These are phyloP conservation scores for Obelidium mucronatum DNA, from an alignment of 192 early-diverging fungal species.

Conservation along the genomic window DNA sequence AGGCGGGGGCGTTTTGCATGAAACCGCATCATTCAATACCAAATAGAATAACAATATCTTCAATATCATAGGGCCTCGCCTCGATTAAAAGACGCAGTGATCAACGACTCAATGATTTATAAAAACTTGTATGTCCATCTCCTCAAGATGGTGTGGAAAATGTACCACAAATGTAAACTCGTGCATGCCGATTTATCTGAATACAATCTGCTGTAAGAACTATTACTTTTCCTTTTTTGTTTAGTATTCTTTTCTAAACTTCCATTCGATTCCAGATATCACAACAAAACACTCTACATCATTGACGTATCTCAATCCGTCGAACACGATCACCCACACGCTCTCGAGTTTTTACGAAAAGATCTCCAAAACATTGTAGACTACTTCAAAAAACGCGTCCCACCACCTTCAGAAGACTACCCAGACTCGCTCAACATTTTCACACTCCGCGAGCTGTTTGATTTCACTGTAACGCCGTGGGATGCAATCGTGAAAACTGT, in stretches of 20 bases:
- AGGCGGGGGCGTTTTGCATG: too few relatives aligned
- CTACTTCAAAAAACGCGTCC: constrained; percentile 84
- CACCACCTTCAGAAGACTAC: constrained; percentile 38
- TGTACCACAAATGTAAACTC: constrained; percentile 92
- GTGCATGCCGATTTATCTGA: constrained; percentile 98
- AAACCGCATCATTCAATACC: neutral
- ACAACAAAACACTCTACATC: constrained; percentile 81
- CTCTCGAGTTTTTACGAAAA: constrained; percentile 94
- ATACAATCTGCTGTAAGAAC: constrained; percentile 89
- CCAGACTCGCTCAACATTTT: constrained; percentile 41
- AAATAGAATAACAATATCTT: constrained; percentile 29
- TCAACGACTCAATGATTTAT: constrained; percentile 72
- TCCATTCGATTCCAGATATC: constrained; percentile 61
- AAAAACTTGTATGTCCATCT: constrained; percentile 83
- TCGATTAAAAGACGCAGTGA: constrained; percentile 90
- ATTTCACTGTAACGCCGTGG: constrained; percentile 71
- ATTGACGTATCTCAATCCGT: constrained; percentile 99
- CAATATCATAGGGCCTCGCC: constrained; percentile 86
- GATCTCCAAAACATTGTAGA: constrained; percentile 94
- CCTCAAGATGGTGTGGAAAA: constrained; percentile 84
- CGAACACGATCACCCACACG: constrained; percentile 97
- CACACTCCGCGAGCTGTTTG: constrained; percentile 85
- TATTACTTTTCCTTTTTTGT: neutral
- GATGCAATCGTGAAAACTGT: constrained; percentile 25
- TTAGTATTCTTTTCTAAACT: neutral